phyloP scores from a whole-genome alignment of 805 yeast genomes.

The Spathaspora arborariae region DNA sequence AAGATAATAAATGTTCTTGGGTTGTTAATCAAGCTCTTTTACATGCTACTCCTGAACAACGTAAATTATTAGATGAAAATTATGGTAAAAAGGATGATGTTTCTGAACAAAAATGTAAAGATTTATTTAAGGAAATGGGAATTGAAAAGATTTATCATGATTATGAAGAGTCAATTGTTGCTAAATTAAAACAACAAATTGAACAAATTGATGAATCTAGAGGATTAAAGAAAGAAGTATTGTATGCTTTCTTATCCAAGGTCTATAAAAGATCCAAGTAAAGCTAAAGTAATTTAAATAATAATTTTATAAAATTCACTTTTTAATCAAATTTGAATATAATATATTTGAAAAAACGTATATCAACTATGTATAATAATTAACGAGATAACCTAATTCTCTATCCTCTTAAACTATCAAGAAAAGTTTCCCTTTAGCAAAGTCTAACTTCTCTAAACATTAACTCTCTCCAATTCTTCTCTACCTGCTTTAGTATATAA shows the following conservation, averaged over 20 bases:
- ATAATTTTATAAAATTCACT: neutral
- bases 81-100: constrained; percentile 79
- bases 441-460: constrained; percentile 34
- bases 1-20: constrained; percentile 99
- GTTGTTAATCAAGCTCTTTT: constrained; percentile 88
- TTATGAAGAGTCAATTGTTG: constrained; percentile 79
- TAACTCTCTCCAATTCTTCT: constrained; percentile 79
- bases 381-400: neutral
- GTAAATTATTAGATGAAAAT: constrained; percentile 76
- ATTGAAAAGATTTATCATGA: constrained; percentile 67
- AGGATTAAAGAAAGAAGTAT: constrained; percentile 89
- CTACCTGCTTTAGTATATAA: constrained; percentile 97
- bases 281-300: neutral
- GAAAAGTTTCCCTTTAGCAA: neutral
- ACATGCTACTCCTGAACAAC: constrained; percentile 74
- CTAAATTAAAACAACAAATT: constrained; percentile 60
- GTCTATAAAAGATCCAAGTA: constrained; percentile 92
- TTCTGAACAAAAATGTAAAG: constrained; percentile 67
- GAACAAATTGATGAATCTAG: constrained; percentile 78
- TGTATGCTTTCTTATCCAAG: constrained; percentile 79
- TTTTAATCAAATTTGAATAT: neutral
- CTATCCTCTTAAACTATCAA: neutral
- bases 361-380: constrained; percentile 1
- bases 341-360: neutral
- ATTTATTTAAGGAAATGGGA: constrained; percentile 68